These are phyloP conservation scores for Sarcocystis neurona DNA, from an alignment of 169 alveolate genomes.

Conservation along the genomic window DNA sequence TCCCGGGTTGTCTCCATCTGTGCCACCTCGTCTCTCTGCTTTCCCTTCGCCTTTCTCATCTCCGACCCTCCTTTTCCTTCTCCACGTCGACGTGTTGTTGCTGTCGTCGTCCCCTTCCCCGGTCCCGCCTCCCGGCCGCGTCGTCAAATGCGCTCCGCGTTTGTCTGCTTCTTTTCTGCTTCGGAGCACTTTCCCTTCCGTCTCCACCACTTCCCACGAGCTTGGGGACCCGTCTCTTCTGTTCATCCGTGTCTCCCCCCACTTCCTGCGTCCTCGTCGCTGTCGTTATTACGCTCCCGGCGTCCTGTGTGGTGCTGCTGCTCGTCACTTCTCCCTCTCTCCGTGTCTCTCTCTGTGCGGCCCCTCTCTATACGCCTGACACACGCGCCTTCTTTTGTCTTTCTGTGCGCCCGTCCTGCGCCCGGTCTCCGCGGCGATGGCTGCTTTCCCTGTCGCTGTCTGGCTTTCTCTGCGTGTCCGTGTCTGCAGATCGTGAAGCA, in stretches of 20 bases:
- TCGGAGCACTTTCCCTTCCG: too few species aligned
- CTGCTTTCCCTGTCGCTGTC: too few species aligned
- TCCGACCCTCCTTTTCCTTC: too few species aligned
- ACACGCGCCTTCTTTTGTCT: background rate
- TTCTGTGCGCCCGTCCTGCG: background rate
- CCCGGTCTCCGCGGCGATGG: too few species aligned
- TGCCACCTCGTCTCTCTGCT: too few species aligned
- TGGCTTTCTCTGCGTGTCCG: background rate
- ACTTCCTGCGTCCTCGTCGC: background rate
- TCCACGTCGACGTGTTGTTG: too few species aligned
- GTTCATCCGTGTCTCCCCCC: background rate
- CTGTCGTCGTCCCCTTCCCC: too few species aligned
- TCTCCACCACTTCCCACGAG: background rate
- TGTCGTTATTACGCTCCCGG: background rate
- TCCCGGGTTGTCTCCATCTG: too few species aligned
- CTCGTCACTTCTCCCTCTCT: background rate
- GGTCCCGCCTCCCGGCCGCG: too few species aligned
- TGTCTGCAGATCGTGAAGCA: constrained; percentile 87
- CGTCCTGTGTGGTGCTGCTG: background rate
- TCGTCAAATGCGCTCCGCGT: too few species aligned
- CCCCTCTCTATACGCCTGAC: background rate
- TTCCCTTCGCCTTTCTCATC: too few species aligned
- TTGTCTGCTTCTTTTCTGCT: too few species aligned
- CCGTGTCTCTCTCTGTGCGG: background rate
- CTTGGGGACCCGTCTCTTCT: background rate